Evolutionary conservation across 106 monocot species (phyloP).

Genomic region (Alisma plantagoaquatica): DNA sequence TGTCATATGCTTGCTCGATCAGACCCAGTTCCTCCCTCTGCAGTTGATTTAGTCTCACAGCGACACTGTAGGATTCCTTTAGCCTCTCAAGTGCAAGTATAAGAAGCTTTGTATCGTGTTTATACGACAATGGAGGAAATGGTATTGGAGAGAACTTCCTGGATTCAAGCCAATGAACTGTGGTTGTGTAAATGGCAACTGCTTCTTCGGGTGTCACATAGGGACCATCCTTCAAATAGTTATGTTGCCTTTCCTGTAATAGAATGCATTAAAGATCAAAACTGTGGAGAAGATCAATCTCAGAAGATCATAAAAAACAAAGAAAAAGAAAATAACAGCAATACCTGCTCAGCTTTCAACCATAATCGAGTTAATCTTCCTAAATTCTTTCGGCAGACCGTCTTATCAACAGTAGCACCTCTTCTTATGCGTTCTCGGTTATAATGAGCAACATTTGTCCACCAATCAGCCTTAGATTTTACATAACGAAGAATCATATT

Average conservation of each 20-base stretch:
- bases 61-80: constrained; percentile 97
- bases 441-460: constrained; percentile 99
- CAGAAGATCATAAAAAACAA: too few relatives aligned
- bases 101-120: constrained; percentile 98
- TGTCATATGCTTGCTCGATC: constrained; percentile 99
- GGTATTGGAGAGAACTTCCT: constrained; percentile 99
- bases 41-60: constrained; percentile 89
- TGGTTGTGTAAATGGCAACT: constrained; percentile 96
- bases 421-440: constrained; percentile 99
- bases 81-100: constrained; percentile 92
- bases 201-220: constrained; percentile 99
- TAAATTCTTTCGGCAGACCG: constrained; percentile 95
- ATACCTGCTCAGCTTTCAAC: constrained; percentile 98
- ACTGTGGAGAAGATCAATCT: too few relatives aligned
- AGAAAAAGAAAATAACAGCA: too few relatives aligned
- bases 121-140: constrained; percentile 97
- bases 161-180: constrained; percentile 98
- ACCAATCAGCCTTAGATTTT: constrained; percentile 99
- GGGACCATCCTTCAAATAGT: constrained; percentile 98
- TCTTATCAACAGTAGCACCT: constrained; percentile 98
- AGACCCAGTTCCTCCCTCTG: constrained; percentile 97
- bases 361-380: constrained; percentile 96
- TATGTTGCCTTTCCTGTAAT: constrained; percentile 93
- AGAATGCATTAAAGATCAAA: background rate
- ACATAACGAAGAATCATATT: constrained; percentile 99